A percentile compares a stretch with the other conserved stretches of the same genome.
phyloP scores from a whole-genome alignment of 345 rosid species.

The Citrus maxima region DNA sequence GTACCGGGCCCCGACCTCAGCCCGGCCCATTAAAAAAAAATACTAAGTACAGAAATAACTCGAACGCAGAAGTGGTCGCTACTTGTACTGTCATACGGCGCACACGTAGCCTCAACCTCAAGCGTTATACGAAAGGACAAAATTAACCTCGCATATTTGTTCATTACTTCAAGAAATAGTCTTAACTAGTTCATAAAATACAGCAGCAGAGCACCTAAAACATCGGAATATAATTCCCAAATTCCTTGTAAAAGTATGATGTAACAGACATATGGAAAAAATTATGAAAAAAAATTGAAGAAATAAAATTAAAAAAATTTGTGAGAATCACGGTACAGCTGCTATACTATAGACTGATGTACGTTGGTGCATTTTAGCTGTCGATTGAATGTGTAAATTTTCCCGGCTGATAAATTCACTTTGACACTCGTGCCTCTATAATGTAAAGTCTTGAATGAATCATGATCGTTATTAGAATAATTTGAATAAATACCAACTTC shows the following conservation, averaged over 20 bases:
- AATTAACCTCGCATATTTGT: neutral
- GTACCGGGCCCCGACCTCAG: neutral
- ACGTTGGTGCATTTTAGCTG: slow-evolving; percentile 37
- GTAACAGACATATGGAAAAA: too few relatives aligned
- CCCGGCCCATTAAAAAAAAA: neutral
- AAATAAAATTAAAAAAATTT: too few relatives aligned
- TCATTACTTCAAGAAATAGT: too few relatives aligned
- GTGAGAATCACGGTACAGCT: neutral
- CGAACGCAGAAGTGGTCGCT: neutral
- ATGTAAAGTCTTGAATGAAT: slow-evolving; percentile 37
- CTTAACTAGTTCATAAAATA: too few relatives aligned
- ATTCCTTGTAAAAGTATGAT: too few relatives aligned
- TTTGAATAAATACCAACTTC: slow-evolving; percentile 53
- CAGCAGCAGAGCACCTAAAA: neutral
- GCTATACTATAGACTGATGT: neutral
- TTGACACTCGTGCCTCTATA: slow-evolving; percentile 47
- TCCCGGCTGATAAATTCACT: slow-evolving; percentile 40
- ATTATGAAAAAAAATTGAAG: too few relatives aligned
- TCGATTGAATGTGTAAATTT: slow-evolving; percentile 48
- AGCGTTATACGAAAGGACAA: neutral
- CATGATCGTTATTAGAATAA: slow-evolving; percentile 18
- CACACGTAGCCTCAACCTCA: neutral
- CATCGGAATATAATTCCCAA: neutral
- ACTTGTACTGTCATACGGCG: too few relatives aligned
- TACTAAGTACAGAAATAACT: neutral